phyloP scores from a whole-genome alignment of 2,329 filamentous ascomycete genomes.

The Colletotrichum limetticola region DNA sequence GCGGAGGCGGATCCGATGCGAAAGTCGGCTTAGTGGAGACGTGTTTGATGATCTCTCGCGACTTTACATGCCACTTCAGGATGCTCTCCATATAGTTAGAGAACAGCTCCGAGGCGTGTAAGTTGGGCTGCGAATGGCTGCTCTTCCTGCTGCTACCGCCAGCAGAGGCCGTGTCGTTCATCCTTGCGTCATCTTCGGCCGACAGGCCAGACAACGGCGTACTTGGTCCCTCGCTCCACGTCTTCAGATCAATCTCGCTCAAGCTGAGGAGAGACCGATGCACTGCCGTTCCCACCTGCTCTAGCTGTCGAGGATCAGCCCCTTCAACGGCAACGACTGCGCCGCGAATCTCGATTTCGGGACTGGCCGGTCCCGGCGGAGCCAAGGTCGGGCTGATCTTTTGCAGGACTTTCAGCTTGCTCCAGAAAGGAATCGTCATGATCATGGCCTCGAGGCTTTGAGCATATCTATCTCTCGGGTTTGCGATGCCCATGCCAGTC shows the following conservation, averaged over 20 bases:
- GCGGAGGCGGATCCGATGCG: slow-evolving; percentile 12
- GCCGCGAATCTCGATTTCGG: slow-evolving; percentile 67
- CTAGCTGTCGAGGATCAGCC: slow-evolving; percentile 61
- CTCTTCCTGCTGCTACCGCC: slow-evolving; percentile 34
- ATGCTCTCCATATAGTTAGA: slow-evolving; percentile 75
- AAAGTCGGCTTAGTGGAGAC: slow-evolving; percentile 47
- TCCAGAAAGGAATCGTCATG: slow-evolving; percentile 78
- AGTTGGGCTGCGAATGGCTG: slow-evolving; percentile 29
- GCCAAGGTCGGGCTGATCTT: slow-evolving; percentile 78
- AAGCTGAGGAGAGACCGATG: slow-evolving; percentile 67
- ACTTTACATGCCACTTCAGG: slow-evolving; percentile 79
- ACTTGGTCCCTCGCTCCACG: slow-evolving; percentile 53
- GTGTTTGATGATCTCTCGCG: slow-evolving; percentile 72
- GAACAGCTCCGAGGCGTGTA: slow-evolving; percentile 52
- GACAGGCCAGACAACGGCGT: slow-evolving; percentile 26
- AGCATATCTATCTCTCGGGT: slow-evolving; percentile 46
- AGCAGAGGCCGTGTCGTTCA: slow-evolving; percentile 17
- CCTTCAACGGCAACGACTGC: slow-evolving; percentile 88
- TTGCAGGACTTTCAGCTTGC: slow-evolving; percentile 81
- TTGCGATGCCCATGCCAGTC: slow-evolving; percentile 40
- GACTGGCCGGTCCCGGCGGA: slow-evolving; percentile 41
- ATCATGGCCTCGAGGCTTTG: slow-evolving; percentile 74
- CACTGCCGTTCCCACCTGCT: slow-evolving; percentile 72
- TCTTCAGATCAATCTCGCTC: slow-evolving; percentile 53
- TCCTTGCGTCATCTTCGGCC: slow-evolving; percentile 31